These are phyloP conservation scores for Alternaria triticimaculans DNA, from an alignment of 2,329 filamentous ascomycete genomes.

Conservation along the genomic window DNA sequence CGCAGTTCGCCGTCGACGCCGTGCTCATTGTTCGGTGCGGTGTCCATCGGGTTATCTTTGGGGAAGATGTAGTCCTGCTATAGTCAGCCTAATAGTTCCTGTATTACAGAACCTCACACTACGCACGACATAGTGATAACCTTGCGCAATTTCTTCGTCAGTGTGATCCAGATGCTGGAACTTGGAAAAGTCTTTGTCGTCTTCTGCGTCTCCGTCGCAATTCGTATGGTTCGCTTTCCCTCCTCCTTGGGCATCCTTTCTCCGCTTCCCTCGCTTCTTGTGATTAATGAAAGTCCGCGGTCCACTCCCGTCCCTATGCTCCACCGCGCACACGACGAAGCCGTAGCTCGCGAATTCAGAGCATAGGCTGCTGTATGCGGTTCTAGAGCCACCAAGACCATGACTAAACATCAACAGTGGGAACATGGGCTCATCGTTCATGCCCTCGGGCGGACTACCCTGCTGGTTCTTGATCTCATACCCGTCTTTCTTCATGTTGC, in stretches of 20 bases:
- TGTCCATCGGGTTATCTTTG: slow-evolving; percentile 57
- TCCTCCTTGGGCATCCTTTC: slow-evolving; percentile 27
- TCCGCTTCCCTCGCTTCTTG: slow-evolving; percentile 40
- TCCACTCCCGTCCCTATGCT: slow-evolving; percentile 70
- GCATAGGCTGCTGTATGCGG: slow-evolving; percentile 68
- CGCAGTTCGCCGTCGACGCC: slow-evolving; percentile 68
- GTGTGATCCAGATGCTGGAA: slow-evolving; percentile 47
- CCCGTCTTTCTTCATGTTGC: slow-evolving; percentile 47
- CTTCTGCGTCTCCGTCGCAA: slow-evolving; percentile 11
- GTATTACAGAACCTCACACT: not conserved
- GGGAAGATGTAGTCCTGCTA: slow-evolving; percentile 66
- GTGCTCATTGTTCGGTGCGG: slow-evolving; percentile 61
- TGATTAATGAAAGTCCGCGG: slow-evolving; percentile 68
- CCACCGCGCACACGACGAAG: slow-evolving; percentile 68
- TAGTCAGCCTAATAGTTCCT: slow-evolving; percentile 10
- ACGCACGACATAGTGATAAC: slow-evolving; percentile 58
- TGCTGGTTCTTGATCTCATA: slow-evolving; percentile 51
- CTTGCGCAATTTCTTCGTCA: slow-evolving; percentile 46
- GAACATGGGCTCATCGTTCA: slow-evolving; percentile 56
- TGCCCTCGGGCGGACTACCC: slow-evolving; percentile 48
- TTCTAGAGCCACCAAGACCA: slow-evolving; percentile 68
- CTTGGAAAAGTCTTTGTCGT: slow-evolving; percentile 30
- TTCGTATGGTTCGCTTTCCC: slow-evolving; percentile 6
- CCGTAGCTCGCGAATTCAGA: slow-evolving; percentile 71
- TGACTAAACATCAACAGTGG: slow-evolving; percentile 72